A percentile compares a stretch with the other conserved stretches of the same genome.
Conservation (phyloP, 2,329 filamentous ascomycete genomes). For the Mariannaea sp. region DNA sequence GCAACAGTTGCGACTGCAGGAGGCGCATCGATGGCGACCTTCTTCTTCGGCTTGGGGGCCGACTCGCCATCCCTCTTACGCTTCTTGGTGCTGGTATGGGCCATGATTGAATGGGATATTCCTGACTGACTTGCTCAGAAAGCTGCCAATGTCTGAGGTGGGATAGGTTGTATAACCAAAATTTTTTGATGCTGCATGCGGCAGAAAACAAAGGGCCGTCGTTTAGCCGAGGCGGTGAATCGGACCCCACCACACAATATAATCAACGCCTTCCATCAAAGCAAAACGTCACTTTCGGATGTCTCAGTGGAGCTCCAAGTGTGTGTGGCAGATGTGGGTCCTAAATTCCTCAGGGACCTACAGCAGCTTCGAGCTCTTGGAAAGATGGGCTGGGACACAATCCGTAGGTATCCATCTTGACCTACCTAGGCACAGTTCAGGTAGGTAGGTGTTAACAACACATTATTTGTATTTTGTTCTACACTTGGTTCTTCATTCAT, state of each 20-base stretch:
- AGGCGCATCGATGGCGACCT: slow-evolving; percentile 53
- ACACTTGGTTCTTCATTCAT: no score
- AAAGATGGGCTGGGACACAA: slow-evolving; percentile 8
- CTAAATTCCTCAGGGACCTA: no score
- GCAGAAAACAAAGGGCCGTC: slow-evolving; percentile 34
- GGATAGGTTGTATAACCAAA: slow-evolving; percentile 35
- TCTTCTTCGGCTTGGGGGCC: slow-evolving; percentile 53
- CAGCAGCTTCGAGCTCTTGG: slow-evolving; percentile 1
- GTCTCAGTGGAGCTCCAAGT: slow-evolving; percentile 4
- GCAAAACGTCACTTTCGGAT: slow-evolving; percentile 3
- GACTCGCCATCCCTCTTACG: slow-evolving; percentile 56
- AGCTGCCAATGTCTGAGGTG: slow-evolving; percentile 27
- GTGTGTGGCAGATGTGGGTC: no score
- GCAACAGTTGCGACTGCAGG: slow-evolving; percentile 51
- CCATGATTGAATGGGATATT: slow-evolving; percentile 41
- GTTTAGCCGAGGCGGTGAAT: slow-evolving; percentile 38
- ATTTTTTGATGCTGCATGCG: slow-evolving; percentile 34
- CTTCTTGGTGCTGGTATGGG: slow-evolving; percentile 52
- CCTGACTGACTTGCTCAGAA: slow-evolving; percentile 13
- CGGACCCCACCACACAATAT: slow-evolving; percentile 18
- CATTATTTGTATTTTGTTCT: no score
- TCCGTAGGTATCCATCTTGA: no score
- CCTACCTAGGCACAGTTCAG: no score
- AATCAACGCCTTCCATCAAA: no score
- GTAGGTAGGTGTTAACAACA: no score